phyloP scores from a whole-genome alignment of 176 grass and related monocot genomes.

The Dactylis glomerata region DNA sequence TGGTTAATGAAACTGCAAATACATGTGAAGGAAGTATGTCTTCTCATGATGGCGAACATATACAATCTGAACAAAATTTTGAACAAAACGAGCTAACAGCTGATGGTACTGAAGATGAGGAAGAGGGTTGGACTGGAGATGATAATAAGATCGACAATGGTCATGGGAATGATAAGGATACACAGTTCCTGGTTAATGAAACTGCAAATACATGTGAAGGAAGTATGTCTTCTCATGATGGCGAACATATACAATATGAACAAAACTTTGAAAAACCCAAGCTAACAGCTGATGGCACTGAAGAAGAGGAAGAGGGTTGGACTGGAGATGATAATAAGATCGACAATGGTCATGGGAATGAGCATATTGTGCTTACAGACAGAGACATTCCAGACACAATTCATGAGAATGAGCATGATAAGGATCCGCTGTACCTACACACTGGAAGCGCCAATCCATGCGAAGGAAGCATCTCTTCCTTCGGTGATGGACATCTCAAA shows the following conservation, averaged over 20 bases:
- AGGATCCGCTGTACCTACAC: slow-evolving; percentile 3
- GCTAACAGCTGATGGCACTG: background rate
- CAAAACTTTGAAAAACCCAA: slow-evolving; percentile 35
- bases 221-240: slow-evolving; percentile 45
- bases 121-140: slow-evolving; percentile 25
- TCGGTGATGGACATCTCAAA: slow-evolving; percentile 27
- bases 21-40: slow-evolving; percentile 52
- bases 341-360: background rate
- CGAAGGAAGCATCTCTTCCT: slow-evolving; percentile 56
- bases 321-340: background rate
- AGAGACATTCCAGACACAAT: background rate
- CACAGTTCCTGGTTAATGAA: slow-evolving; percentile 11
- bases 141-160: background rate
- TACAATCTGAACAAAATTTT: slow-evolving; percentile 46
- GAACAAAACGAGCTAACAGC: background rate
- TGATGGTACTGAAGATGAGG: slow-evolving; percentile 24
- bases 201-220: slow-evolving; percentile 51
- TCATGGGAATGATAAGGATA: slow-evolving; percentile 17
- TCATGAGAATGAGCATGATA: background rate
- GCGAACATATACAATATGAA: slow-evolving; percentile 30
- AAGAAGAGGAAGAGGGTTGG: slow-evolving; percentile 37
- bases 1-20: slow-evolving; percentile 31
- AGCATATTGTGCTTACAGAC: background rate
- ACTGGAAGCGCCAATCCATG: slow-evolving; percentile 39
- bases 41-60: slow-evolving; percentile 37